phyloP scores from a whole-genome alignment of 2,329 filamentous ascomycete species.

The Ophiognomonia clavigignenti-juglandacearum region DNA sequence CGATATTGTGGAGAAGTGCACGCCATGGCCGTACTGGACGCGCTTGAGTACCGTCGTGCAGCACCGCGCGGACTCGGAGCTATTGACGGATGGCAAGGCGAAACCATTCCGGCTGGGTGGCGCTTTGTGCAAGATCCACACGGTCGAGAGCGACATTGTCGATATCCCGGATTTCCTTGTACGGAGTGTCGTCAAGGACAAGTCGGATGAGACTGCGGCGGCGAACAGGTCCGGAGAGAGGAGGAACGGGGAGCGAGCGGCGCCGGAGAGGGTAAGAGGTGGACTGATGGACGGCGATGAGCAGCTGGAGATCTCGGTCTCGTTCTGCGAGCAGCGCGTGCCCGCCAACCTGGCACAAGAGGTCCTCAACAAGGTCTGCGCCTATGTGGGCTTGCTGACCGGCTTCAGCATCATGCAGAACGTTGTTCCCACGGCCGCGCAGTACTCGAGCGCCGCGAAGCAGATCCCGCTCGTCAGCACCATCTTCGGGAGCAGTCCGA shows the following conservation, averaged over 20 bases:
- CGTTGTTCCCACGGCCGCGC: conserved; percentile 36
- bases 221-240: background rate
- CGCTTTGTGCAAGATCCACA: conserved; percentile 39
- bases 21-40: conserved; percentile 48
- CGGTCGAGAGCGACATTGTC: conserved; percentile 34
- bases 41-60: conserved; percentile 51
- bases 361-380: conserved; percentile 40
- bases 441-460: conserved; percentile 33
- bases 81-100: conserved; percentile 28
- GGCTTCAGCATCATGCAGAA: conserved; percentile 42
- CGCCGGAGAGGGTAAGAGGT: background rate
- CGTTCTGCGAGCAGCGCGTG: conserved; percentile 41
- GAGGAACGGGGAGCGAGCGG: background rate
- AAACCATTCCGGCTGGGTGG: conserved; percentile 39
- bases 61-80: conserved; percentile 39
- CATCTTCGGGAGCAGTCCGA: conserved; percentile 10
- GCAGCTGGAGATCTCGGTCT: conserved; percentile 37
- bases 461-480: conserved; percentile 36
- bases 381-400: conserved; percentile 40
- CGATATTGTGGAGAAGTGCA: conserved; percentile 49
- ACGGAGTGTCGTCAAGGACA: conserved; percentile 28
- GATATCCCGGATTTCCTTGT: conserved; percentile 42
- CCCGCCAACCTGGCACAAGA: conserved; percentile 36
- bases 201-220: background rate
- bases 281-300: conserved; percentile 26